A percentile compares a stretch with the other conserved stretches of the same genome.
phyloP scores from a whole-genome alignment of 805 yeast species.

The Kluyveromyces siamensis region DNA sequence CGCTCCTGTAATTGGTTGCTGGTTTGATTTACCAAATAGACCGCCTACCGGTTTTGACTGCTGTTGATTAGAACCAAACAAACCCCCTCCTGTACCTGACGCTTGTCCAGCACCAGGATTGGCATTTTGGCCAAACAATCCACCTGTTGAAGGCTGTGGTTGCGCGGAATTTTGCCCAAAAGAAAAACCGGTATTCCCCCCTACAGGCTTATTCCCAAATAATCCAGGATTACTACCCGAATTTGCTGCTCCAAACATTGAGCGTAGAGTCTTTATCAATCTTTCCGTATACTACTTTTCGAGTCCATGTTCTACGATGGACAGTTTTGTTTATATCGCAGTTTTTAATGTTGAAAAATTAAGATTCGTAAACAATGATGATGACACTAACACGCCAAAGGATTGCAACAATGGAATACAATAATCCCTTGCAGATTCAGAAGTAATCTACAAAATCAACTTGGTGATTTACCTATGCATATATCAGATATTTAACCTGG shows the following conservation, averaged over 20 bases:
- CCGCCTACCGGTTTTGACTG: background rate
- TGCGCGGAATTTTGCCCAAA: slow-evolving; percentile 10
- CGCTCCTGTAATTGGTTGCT: slow-evolving; percentile 3
- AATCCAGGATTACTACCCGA: slow-evolving; percentile 12
- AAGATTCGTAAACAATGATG: background rate
- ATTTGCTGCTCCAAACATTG: slow-evolving; percentile 8
- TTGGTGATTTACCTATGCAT: too few species aligned
- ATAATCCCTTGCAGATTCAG: background rate
- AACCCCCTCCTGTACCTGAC: background rate
- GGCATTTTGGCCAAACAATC: slow-evolving; percentile 2
- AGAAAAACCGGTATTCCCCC: slow-evolving; percentile 8
- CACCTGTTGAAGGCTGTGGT: background rate
- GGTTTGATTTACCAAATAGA: background rate
- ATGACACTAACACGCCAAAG: too few species aligned
- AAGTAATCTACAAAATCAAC: background rate
- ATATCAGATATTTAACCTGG: too few species aligned
- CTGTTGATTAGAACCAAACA: background rate
- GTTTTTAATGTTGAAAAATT: background rate
- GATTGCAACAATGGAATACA: too few species aligned
- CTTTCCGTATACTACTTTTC: too few species aligned
- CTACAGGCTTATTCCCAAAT: slow-evolving; percentile 17
- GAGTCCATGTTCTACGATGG: background rate
- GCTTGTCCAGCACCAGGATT: background rate
- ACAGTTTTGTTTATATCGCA: background rate
- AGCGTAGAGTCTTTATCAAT: background rate